Evolutionary conservation across 1,284 basidiomycete species (phyloP).

Genomic region (Vanrija humicola): DNA sequence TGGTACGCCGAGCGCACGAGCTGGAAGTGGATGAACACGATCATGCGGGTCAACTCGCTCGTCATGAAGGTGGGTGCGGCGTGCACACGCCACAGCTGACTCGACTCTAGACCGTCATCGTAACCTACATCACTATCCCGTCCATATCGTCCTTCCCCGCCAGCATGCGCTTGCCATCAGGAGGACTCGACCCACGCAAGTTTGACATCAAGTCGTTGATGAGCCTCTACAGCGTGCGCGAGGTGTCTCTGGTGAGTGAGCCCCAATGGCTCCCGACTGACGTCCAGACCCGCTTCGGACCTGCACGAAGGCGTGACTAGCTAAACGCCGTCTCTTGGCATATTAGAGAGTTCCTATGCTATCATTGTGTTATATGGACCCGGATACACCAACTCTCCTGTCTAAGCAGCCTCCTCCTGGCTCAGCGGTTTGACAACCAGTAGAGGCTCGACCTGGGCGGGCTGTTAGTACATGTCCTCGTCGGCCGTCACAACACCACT

Average conservation of each 20-base stretch:
- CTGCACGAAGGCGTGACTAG: constrained; percentile 38
- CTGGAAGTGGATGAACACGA: constrained; percentile 96
- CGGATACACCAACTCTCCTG: background rate
- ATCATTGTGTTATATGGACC: background rate
- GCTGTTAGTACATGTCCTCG: too few species aligned
- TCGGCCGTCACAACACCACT: constrained; percentile 27
- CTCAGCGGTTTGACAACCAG: constrained; percentile 22
- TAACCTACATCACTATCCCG: constrained; percentile 89
- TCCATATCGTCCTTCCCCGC: constrained; percentile 57
- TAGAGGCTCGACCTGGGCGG: constrained; percentile 10
- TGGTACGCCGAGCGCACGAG: constrained; percentile 66
- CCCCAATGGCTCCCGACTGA: background rate
- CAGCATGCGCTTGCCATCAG: constrained; percentile 36
- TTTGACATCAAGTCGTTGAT: constrained; percentile 63
- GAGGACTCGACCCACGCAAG: constrained; percentile 52
- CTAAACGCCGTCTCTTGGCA: background rate
- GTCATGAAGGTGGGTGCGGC: constrained; percentile 86
- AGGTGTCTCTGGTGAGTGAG: constrained; percentile 63
- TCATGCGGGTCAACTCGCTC: constrained; percentile 94
- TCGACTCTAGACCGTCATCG: constrained; percentile 66
- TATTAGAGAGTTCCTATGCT: background rate
- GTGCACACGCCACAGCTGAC: constrained; percentile 48
- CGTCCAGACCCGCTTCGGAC: constrained; percentile 38
- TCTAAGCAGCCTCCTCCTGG: constrained; percentile 3
- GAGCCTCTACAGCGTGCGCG: constrained; percentile 69